phyloP scores from a whole-genome alignment of 2,329 filamentous ascomycete genomes.

The Pestalotiopsis sp. region DNA sequence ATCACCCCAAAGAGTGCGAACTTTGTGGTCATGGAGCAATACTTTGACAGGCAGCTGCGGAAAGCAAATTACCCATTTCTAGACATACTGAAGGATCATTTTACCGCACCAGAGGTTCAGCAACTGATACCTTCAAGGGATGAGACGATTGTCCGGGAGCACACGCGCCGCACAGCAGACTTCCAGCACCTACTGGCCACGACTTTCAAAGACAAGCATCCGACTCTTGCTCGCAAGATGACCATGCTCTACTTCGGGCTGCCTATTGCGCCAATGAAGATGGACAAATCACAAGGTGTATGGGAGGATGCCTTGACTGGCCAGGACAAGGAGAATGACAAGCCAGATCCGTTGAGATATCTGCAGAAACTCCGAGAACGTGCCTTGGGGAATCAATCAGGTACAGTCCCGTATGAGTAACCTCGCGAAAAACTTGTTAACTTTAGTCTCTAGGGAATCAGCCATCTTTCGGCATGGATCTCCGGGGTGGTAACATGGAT shows the following conservation, averaged over 20 bases:
- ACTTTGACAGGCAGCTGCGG: conserved; percentile 32
- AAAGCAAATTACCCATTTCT: conserved; percentile 26
- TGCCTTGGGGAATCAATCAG: not conserved
- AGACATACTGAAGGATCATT: conserved; percentile 35
- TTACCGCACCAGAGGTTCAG: conserved; percentile 36
- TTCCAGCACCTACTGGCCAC: conserved; percentile 33
- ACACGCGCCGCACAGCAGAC: conserved; percentile 31
- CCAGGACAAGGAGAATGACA: not conserved
- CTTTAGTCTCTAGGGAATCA: not conserved
- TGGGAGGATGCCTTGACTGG: not conserved
- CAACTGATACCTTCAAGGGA: conserved; percentile 32
- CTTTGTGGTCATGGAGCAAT: conserved; percentile 24
- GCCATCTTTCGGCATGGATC: not conserved
- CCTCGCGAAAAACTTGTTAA: not conserved
- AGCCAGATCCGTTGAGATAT: conserved; percentile 24
- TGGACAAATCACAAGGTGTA: conserved; percentile 8
- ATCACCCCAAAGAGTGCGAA: conserved; percentile 19
- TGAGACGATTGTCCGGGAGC: conserved; percentile 31
- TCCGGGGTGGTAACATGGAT: conserved; percentile 13
- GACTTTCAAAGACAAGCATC: conserved; percentile 31
- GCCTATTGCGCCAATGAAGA: conserved; percentile 43
- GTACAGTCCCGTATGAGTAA: not conserved
- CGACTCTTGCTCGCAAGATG: conserved; percentile 42
- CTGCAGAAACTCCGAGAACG: conserved; percentile 22
- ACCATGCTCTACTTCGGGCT: conserved; percentile 51